Evolutionary conservation across 2,329 filamentous ascomycete species (phyloP).

Genomic region (Colletotrichum nymphaeae): DNA sequence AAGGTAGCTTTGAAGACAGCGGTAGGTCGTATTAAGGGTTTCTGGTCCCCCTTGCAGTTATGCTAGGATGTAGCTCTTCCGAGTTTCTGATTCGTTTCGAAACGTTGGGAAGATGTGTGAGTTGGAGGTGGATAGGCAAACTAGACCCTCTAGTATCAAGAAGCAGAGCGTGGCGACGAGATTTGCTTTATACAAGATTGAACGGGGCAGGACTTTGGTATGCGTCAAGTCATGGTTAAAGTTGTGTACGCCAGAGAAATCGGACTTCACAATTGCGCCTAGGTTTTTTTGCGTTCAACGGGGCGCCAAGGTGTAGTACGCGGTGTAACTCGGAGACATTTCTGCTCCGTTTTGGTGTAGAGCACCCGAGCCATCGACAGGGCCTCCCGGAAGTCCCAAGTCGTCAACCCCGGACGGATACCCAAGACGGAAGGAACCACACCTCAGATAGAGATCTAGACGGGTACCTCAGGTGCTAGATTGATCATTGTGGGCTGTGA

Average conservation of each 20-base stretch:
- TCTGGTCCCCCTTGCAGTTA: not conserved
- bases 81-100: slow-evolving; percentile 24
- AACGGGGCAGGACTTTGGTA: no score
- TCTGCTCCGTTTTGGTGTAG: not conserved
- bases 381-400: not conserved
- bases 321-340: not conserved
- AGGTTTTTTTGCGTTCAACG: not conserved
- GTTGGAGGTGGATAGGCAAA: not conserved
- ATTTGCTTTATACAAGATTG: not conserved
- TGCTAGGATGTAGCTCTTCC: not conserved
- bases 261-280: not conserved
- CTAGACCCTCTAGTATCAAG: no score
- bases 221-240: no score
- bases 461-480: no score
- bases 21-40: not conserved
- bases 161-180: not conserved
- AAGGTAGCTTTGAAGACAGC: not conserved
- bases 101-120: slow-evolving; percentile 7
- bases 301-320: not conserved
- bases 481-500: not conserved
- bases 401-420: no score
- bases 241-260: no score
- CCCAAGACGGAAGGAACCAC: not conserved
- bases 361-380: not conserved
- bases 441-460: not conserved